Evolutionary conservation across 1,284 basidiomycete species (phyloP).

Genomic region (Sphaerobolus stellatus): DNA sequence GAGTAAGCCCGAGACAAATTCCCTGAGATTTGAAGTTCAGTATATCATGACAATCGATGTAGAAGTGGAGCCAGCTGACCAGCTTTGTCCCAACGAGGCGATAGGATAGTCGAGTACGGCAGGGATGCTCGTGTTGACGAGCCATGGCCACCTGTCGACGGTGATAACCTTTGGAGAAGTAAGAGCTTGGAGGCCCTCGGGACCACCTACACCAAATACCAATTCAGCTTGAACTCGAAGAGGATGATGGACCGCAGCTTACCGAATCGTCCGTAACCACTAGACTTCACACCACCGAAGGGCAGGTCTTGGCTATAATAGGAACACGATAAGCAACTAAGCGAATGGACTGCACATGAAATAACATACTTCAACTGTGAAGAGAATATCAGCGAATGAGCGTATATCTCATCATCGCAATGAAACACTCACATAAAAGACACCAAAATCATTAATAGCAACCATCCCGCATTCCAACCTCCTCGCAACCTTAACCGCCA

Average conservation of each 20-base stretch:
- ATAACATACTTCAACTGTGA: constrained; percentile 59
- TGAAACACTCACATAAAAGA: constrained; percentile 74
- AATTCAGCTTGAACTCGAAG: constrained; percentile 10
- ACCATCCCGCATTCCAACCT: constrained; percentile 93
- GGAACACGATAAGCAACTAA: background rate
- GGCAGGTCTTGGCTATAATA: constrained; percentile 83
- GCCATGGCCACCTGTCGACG: constrained; percentile 79
- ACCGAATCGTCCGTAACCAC: constrained; percentile 91
- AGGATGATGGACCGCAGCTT: constrained; percentile 21
- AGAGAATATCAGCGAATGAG: background rate
- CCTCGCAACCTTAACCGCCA: constrained; percentile 78
- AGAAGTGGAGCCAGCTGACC: constrained; percentile 53
- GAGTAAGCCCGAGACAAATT: constrained; percentile 73
- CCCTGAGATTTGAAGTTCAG: constrained; percentile 48
- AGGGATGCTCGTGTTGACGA: constrained; percentile 85
- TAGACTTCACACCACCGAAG: constrained; percentile 88
- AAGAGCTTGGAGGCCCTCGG: constrained; percentile 85
- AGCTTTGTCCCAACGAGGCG: constrained; percentile 76
- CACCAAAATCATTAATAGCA: constrained; percentile 91
- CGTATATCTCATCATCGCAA: background rate
- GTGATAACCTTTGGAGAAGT: constrained; percentile 88
- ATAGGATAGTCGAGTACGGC: constrained; percentile 84
- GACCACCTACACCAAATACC: constrained; percentile 59
- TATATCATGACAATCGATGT: constrained; percentile 10
- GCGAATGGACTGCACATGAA: constrained; percentile 1